Conservation (phyloP, 2,329 filamentous ascomycete genomes). For the Arthrinium phaeospermum region DNA sequence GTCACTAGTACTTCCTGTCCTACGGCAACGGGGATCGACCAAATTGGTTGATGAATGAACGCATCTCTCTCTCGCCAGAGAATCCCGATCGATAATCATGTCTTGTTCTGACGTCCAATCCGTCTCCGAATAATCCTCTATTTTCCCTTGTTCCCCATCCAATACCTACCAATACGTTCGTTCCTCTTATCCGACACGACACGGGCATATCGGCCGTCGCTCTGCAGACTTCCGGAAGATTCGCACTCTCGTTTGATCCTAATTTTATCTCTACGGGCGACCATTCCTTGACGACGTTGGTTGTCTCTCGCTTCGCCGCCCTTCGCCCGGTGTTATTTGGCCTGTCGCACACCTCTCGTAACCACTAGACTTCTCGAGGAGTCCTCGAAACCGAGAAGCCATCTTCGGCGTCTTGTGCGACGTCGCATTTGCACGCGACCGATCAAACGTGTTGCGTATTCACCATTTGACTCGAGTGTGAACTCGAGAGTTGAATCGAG, state of each 20-base stretch:
- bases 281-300: not conserved
- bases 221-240: not conserved
- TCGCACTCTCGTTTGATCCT: conserved; percentile 10
- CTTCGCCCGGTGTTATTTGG: not conserved
- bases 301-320: conserved; percentile 1
- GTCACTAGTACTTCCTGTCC: conserved; percentile 6
- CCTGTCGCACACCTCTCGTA: not conserved
- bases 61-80: conserved; percentile 8
- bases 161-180: not conserved
- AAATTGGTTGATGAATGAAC: conserved; percentile 7
- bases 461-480: not conserved
- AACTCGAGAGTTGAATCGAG: not conserved
- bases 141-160: not conserved
- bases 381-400: not conserved
- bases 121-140: not conserved
- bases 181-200: conserved; percentile 1
- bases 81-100: conserved; percentile 17
- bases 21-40: not conserved
- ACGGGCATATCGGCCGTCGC: not conserved
- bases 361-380: not conserved
- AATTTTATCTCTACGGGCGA: not conserved
- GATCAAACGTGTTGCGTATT: not conserved
- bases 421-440: not conserved
- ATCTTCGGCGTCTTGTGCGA: not conserved
- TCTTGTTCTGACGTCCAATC: conserved; percentile 6